A percentile compares a stretch with the other conserved stretches of the same genome.
phyloP scores from a whole-genome alignment of 2,329 filamentous ascomycete species.

The Sordariomycetes sp. region DNA sequence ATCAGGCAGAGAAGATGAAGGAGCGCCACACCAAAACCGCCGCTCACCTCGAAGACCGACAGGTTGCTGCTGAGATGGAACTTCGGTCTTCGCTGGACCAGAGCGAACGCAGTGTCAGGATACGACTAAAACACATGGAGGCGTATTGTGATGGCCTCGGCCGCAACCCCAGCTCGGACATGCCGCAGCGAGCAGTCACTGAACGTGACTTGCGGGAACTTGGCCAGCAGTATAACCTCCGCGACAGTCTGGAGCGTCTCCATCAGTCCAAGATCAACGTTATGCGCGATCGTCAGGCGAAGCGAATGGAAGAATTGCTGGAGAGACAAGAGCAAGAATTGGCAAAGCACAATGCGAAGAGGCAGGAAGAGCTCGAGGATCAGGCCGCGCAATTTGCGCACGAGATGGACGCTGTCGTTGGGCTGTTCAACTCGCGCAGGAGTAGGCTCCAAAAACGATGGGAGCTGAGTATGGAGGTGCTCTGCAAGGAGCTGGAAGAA shows the following conservation, averaged over 20 bases:
- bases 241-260: conserved; percentile 48
- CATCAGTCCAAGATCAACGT: conserved; percentile 56
- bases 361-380: conserved; percentile 36
- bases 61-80: conserved; percentile 55
- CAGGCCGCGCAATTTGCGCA: conserved; percentile 35
- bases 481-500: conserved; percentile 42
- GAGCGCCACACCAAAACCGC: conserved; percentile 45
- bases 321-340: conserved; percentile 45
- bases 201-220: conserved; percentile 50
- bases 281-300: conserved; percentile 54
- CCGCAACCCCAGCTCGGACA: conserved; percentile 21
- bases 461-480: conserved; percentile 41
- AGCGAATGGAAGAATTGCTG: conserved; percentile 49
- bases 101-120: conserved; percentile 45
- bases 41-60: conserved; percentile 48
- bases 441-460: conserved; percentile 38
- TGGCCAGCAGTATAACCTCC: conserved; percentile 50
- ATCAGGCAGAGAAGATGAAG: conserved; percentile 40
- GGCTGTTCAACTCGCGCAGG: conserved; percentile 34
- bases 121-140: conserved; percentile 57
- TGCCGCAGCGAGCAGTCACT: conserved; percentile 45
- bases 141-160: conserved; percentile 51
- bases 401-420: conserved; percentile 39
- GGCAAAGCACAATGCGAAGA: conserved; percentile 32
- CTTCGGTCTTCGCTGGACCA: conserved; percentile 44